Conservation (phyloP, 805 yeast species). For the Saccharomycopsis microspora region DNA sequence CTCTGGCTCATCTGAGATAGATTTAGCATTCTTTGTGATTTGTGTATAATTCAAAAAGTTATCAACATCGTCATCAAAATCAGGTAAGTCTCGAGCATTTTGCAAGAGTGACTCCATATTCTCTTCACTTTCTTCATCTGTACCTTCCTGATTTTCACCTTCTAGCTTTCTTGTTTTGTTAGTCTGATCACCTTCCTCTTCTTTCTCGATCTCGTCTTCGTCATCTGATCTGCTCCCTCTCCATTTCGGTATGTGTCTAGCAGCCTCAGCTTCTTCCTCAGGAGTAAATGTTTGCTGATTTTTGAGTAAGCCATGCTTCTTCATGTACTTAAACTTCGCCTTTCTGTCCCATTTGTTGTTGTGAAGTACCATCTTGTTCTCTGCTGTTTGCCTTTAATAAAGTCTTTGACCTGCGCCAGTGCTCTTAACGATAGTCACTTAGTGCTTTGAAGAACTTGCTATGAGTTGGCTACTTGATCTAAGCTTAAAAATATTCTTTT, state of each 20-base stretch:
- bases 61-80: constrained; percentile 17
- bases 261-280: background rate
- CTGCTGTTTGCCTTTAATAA: too few relatives aligned
- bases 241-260: background rate
- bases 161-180: background rate
- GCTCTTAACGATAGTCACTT: too few relatives aligned
- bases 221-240: background rate
- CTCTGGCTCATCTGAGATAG: background rate
- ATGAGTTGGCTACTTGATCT: too few relatives aligned
- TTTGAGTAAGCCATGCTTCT: constrained; percentile 29
- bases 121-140: background rate
- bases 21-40: constrained; percentile 8
- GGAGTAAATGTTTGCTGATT: constrained; percentile 4
- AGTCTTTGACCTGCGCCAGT: too few relatives aligned
- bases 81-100: background rate
- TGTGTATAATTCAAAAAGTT: constrained; percentile 18
- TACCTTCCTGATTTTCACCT: background rate
- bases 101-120: background rate
- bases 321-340: constrained; percentile 30
- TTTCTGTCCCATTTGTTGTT: constrained; percentile 41
- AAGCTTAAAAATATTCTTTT: too few relatives aligned
- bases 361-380: constrained; percentile 34
- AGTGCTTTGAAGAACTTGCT: too few relatives aligned
- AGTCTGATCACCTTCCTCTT: background rate
- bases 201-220: background rate